Base-by-base conservation (phyloP, 768 basidiomycete genomes). In the Amanita rimosa region DNA sequence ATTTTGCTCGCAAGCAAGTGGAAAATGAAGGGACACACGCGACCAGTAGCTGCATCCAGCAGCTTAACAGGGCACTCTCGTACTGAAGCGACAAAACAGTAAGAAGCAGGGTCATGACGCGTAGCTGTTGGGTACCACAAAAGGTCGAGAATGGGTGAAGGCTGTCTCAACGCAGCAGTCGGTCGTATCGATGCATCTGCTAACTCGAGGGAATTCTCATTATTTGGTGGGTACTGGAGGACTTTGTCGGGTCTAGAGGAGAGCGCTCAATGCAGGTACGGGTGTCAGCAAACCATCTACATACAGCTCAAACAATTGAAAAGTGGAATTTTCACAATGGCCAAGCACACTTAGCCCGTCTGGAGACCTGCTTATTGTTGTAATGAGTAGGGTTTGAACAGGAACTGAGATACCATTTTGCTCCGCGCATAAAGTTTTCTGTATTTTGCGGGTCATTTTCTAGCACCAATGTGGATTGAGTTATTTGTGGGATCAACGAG, bases 61-160 rank as follows among this genome's bases (percentile, higher is more conserved):
- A 97, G 68, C 55, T 88, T 85, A 1, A 97, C 78, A 0, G 94
- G 93, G 38, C 78, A 78, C 60, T 95, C 92, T 21, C 88, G 75
- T 6, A 94, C 79, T 5, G 86, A 91, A 0, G 85, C 76, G 0
- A 90, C 67, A 60, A 93, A 93, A 62, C 92, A 94, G 60, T 77
- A 96, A 1, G 81, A 71, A 0, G 81, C 73, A 0, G 79, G 76
- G 38, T 81, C 70, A 6, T 59, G 56, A 1, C 63, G 55, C 0
- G 78, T 75, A 0, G 93, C 93, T 1, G 74, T 70, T 0, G 95
- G 93, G 58, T 85, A 95, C 93, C 94, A 97, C 14, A 72, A 52
- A 54, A 79, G 84, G 48, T 92, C 87, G 31, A 92, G 73, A 31
- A 94, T 75, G 0, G 91, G 77, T 0, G 82, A 73, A 1, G 87